Percentiles rank a stretch among this genome's conserved stretches.
Conservation (phyloP, 2,329 filamentous ascomycete species). For the Sclerotinia borealis region DNA sequence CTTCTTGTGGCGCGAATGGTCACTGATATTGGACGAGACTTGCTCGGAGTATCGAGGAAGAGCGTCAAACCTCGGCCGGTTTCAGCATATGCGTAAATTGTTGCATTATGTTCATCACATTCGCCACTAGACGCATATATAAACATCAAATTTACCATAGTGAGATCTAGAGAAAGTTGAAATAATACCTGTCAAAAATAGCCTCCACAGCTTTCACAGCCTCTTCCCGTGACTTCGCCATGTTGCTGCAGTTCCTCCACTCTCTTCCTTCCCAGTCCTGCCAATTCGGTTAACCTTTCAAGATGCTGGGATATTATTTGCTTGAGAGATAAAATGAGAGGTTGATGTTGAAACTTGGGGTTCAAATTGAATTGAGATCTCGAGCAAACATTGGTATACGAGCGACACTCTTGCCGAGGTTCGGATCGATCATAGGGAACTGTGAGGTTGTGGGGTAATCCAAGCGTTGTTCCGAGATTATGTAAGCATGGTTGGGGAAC, state of each 20-base stretch:
- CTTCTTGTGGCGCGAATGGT: background rate
- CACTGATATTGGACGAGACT: background rate
- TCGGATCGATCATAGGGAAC: too few species aligned
- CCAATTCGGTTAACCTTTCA: too few species aligned
- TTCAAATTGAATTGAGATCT: background rate
- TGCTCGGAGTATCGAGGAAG: background rate
- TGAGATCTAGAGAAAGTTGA: background rate
- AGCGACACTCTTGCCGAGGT: too few species aligned
- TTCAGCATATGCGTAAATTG: accelerated
- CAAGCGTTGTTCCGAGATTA: too few species aligned
- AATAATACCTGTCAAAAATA: constrained; percentile 27
- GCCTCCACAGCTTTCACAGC: constrained; percentile 27
- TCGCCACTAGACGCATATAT: background rate
- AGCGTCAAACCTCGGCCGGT: background rate
- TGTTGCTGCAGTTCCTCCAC: constrained; percentile 8
- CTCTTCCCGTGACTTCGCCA: constrained; percentile 15
- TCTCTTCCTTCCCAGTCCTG: background rate
- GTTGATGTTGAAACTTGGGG: background rate
- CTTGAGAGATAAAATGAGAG: background rate
- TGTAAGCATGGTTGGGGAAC: too few species aligned
- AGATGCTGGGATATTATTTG: accelerated
- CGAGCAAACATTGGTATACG: too few species aligned
- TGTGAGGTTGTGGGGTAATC: too few species aligned
- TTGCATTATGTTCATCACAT: too few species aligned
- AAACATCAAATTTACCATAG: background rate